Conservation (phyloP, 2,329 filamentous ascomycete species). For the Phialocephala subalpina region DNA sequence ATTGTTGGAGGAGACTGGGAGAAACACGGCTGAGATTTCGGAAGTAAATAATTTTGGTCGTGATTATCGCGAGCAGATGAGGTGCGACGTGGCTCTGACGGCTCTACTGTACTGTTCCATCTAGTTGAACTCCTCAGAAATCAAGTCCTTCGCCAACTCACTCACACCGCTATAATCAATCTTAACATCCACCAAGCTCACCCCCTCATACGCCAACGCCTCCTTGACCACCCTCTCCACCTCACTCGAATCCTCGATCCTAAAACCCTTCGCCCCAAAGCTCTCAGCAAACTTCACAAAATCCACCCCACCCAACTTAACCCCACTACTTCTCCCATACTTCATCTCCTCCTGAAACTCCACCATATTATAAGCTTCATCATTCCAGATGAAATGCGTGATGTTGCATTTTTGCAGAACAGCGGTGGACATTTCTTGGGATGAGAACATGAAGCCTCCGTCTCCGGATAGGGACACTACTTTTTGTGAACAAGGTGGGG, state of each 20-base stretch:
- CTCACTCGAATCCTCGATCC: slow-evolving; percentile 49
- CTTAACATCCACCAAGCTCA: slow-evolving; percentile 54
- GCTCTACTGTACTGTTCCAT: neutral
- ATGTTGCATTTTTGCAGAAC: slow-evolving; percentile 56
- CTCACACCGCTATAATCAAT: slow-evolving; percentile 54
- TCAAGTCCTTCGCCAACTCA: slow-evolving; percentile 50
- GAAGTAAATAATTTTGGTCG: no score
- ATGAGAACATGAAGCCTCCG: slow-evolving; percentile 58
- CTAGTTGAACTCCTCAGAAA: slow-evolving; percentile 38
- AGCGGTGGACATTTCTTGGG: slow-evolving; percentile 54
- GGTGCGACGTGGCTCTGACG: no score
- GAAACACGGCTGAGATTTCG: no score
- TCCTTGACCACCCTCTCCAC: slow-evolving; percentile 53
- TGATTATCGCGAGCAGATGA: no score
- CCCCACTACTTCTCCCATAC: slow-evolving; percentile 53
- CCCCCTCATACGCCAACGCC: slow-evolving; percentile 51
- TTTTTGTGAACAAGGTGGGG: slow-evolving; percentile 52
- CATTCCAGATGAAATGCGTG: slow-evolving; percentile 60
- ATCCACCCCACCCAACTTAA: slow-evolving; percentile 55
- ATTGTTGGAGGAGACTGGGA: no score
- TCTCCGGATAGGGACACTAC: slow-evolving; percentile 55
- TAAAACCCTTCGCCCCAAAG: slow-evolving; percentile 54
- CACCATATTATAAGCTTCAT: slow-evolving; percentile 58
- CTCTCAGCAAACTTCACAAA: slow-evolving; percentile 56
- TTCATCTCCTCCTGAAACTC: slow-evolving; percentile 60